Evolutionary conservation across 257 asterid species (phyloP).

Genomic region (Nyctanthes arbortristis): DNA sequence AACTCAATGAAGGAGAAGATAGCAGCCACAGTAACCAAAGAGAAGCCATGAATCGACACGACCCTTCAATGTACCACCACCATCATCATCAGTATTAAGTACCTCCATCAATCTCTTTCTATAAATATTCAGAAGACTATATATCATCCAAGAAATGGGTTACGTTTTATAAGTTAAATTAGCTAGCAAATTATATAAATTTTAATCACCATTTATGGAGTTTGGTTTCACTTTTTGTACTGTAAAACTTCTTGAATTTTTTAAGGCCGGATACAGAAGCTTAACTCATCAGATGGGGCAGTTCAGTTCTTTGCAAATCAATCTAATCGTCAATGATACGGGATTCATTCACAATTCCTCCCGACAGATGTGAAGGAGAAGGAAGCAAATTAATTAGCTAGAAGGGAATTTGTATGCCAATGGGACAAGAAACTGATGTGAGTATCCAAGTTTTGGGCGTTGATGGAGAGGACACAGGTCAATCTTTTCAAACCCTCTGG

Average conservation of each 20-base stretch:
- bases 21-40: conserved; percentile 49
- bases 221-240: conserved; percentile 5
- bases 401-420: conserved; percentile 21
- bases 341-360: too few relatives aligned
- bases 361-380: too few relatives aligned
- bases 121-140: not conserved
- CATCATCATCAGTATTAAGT: conserved; percentile 62
- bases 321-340: too few relatives aligned
- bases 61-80: conserved; percentile 61
- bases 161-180: too few relatives aligned
- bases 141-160: conserved; percentile 22
- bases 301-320: too few relatives aligned
- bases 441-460: conserved; percentile 28
- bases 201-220: not conserved
- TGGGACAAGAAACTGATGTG: conserved; percentile 38
- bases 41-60: conserved; percentile 51
- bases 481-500: conserved; percentile 55
- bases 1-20: conserved; percentile 49
- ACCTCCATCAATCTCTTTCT: conserved; percentile 6
- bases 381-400: too few relatives aligned
- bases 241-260: conserved; percentile 3
- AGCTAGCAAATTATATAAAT: too few relatives aligned
- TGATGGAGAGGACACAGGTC: conserved; percentile 73
- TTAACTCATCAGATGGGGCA: too few relatives aligned
- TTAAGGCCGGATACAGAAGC: too few relatives aligned